Base-by-base conservation (phyloP, 1,284 basidiomycete species). In the Apiotrichum siamense region DNA sequence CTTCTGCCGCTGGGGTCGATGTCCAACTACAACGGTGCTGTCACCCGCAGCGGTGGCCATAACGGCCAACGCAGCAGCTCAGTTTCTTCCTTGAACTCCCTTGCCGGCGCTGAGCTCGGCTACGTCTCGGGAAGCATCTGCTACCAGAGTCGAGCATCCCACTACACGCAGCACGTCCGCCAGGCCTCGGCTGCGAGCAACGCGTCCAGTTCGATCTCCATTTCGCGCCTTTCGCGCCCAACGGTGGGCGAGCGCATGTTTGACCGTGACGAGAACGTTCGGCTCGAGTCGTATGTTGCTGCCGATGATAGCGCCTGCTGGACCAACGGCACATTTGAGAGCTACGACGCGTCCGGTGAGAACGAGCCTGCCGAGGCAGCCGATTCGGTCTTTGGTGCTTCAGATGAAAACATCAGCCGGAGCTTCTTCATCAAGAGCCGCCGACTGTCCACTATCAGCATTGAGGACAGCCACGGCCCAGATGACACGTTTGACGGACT, bases 231-330 rank as follows among this genome's bases (percentile, higher is more conserved):
- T 4, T 82, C 77, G 3, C 79, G 88, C 20, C 88, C 88, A 2
- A 86, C 83, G 2, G 70, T 91, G 3, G 87, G 88, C 0, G 88
- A 90, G 64, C 87, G 89, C 77, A 90, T 91, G 88, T 88, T 91
- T 62, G 81, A 75, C n/a, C 76, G 73, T 7, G 83, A 84, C 42
- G 80, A 83, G 7, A 24, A 18, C 4, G 21, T 38, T 9, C n/a
- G 33, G 24, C 43, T 36, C 33, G 46, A 45, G 2, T 55, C 59
- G 4, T 47, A 41, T 23, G 49, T 52, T 23, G 41, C 52, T 21
- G 52, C 52, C 25, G 46, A 43, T 18, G 9, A 15, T 18, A 43
- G 18, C 9, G 10, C 27, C 41, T 43, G 41, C 27, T 43, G n/a
- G n/a, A n/a, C n/a, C n/a, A n/a, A n/a, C n/a, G n/a, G n/a, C n/a